Conservation (phyloP, 2,329 filamentous ascomycete genomes). For the Arthrinium phaeospermum region DNA sequence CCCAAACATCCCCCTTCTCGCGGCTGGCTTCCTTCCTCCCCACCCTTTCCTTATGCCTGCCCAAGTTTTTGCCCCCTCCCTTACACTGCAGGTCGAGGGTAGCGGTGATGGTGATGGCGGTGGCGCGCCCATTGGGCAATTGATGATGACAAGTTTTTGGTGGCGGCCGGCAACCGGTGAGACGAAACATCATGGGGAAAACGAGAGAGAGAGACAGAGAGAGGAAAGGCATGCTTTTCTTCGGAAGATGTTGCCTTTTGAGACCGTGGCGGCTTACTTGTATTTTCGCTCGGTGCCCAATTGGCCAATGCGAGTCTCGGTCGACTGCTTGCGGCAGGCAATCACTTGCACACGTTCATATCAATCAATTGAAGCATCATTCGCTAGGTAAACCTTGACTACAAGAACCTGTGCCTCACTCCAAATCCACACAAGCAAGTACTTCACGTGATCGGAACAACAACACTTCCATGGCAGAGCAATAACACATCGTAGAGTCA, state of each 20-base stretch:
- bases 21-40: neutral
- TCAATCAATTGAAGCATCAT: no score
- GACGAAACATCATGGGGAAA: neutral
- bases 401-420: no score
- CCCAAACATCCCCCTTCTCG: neutral
- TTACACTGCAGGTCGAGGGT: neutral
- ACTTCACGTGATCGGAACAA: neutral
- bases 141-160: neutral
- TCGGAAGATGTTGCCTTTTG: neutral
- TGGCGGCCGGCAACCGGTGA: conserved; percentile 4
- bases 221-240: neutral
- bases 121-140: conserved; percentile 1
- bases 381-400: no score
- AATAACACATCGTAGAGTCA: no score
- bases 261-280: neutral
- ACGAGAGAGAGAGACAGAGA: neutral
- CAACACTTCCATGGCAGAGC: neutral
- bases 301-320: neutral
- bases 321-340: neutral
- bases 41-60: no score
- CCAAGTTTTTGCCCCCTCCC: neutral
- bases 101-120: neutral
- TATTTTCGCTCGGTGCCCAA: neutral
- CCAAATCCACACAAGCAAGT: neutral
- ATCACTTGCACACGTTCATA: neutral